A percentile compares a stretch with the other conserved stretches of the same genome.
phyloP scores from a whole-genome alignment of 305 asterid species.

The Lippia alba region DNA sequence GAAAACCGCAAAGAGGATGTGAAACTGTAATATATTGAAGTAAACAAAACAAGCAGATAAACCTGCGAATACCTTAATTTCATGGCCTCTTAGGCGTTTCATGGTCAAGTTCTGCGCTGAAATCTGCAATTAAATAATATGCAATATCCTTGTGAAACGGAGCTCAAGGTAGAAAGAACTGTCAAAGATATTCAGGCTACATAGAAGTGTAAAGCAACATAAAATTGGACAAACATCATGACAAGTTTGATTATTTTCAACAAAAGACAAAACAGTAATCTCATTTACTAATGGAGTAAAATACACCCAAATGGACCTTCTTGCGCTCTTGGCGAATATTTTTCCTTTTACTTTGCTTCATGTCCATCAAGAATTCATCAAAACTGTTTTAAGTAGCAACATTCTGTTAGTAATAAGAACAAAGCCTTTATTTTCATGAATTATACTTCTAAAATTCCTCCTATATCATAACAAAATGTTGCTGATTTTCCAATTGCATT shows the following conservation, averaged over 20 bases:
- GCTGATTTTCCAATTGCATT: slow-evolving; percentile 25
- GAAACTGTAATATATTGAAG: slow-evolving; percentile 12
- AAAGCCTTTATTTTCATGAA: slow-evolving; percentile 25
- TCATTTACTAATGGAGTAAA: not conserved
- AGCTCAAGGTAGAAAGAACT: not conserved
- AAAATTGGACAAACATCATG: too few relatives aligned
- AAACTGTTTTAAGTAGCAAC: slow-evolving; percentile 58
- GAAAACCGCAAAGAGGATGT: not conserved
- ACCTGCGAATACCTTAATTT: slow-evolving; percentile 73
- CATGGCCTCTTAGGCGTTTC: slow-evolving; percentile 91
- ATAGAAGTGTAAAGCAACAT: not conserved
- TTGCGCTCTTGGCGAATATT: slow-evolving; percentile 99
- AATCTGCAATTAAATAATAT: slow-evolving; percentile 58
- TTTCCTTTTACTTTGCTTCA: slow-evolving; percentile 97
- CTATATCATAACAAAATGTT: slow-evolving; percentile 4
- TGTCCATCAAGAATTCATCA: slow-evolving; percentile 96
- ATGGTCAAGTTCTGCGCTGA: slow-evolving; percentile 83
- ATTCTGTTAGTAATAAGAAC: slow-evolving; percentile 30
- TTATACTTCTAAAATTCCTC: not conserved
- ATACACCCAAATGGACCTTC: slow-evolving; percentile 60
- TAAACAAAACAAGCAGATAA: slow-evolving; percentile 20
- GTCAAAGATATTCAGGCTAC: not conserved
- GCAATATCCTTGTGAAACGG: slow-evolving; percentile 30
- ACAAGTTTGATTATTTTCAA: too few relatives aligned
- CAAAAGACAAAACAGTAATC: not conserved